Percentiles rank a stretch among this genome's conserved stretches.
phyloP scores from a whole-genome alignment of 768 basidiomycete genomes.

The Tulasnella sp. region DNA sequence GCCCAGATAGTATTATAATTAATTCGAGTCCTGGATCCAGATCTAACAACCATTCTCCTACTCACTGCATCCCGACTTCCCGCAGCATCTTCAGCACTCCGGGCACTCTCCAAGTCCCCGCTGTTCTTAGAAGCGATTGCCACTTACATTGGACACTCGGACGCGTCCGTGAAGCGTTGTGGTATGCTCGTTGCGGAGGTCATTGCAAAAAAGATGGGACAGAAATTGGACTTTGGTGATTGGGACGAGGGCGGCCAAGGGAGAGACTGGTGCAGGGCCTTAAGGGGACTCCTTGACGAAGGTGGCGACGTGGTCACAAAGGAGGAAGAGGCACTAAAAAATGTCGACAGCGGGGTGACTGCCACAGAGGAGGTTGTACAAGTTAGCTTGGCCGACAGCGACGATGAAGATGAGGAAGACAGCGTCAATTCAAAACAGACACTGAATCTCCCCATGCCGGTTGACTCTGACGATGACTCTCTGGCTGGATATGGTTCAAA shows the following conservation, averaged over 20 bases:
- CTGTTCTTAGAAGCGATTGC: slow-evolving; percentile 59
- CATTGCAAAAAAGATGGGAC: slow-evolving; percentile 49
- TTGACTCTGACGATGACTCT: slow-evolving; percentile 79
- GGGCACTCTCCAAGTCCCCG: slow-evolving; percentile 42
- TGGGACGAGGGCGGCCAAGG: slow-evolving; percentile 74
- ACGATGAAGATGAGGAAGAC: neutral
- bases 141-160: slow-evolving; percentile 67
- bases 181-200: slow-evolving; percentile 91
- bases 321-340: slow-evolving; percentile 29
- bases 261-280: slow-evolving; percentile 48
- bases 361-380: neutral
- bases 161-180: slow-evolving; percentile 64
- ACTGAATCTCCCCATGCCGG: slow-evolving; percentile 24
- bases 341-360: slow-evolving; percentile 37
- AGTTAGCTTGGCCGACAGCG: neutral
- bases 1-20: neutral
- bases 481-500: slow-evolving; percentile 65
- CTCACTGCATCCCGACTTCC: slow-evolving; percentile 53
- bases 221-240: slow-evolving; percentile 63
- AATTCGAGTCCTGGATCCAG: slow-evolving; percentile 31
- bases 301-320: neutral
- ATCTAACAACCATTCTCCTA: slow-evolving; percentile 62
- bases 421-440: slow-evolving; percentile 8
- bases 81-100: slow-evolving; percentile 35
- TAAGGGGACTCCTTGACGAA: slow-evolving; percentile 35